Conservation (phyloP, 495 filamentous ascomycete genomes). For the Trichoderma asperelloides region DNA sequence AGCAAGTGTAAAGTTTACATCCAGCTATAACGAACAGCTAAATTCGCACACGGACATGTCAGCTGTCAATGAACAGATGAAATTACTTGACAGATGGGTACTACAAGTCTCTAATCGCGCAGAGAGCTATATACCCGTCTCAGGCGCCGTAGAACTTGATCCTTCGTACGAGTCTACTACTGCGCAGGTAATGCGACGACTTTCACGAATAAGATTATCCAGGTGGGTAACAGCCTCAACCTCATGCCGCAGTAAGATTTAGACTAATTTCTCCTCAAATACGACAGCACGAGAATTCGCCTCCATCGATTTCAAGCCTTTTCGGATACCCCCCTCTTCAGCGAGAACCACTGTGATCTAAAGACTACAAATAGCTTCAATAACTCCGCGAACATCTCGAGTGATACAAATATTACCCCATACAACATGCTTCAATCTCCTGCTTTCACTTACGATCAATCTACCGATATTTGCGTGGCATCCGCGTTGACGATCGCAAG, state of each 20-base stretch:
- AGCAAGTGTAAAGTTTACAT: neutral
- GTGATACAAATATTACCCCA: neutral
- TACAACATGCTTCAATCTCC: neutral
- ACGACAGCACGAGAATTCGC: neutral
- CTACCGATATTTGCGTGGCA: neutral
- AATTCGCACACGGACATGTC: neutral
- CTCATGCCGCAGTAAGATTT: neutral
- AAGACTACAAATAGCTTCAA: neutral
- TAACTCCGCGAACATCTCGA: neutral
- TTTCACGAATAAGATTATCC: neutral
- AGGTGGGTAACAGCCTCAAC: neutral
- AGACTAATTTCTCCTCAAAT: neutral
- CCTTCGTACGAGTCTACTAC: neutral
- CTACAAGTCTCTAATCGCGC: neutral
- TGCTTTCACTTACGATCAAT: neutral
- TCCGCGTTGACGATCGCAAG: neutral
- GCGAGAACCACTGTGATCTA: neutral
- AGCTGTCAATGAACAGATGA: neutral
- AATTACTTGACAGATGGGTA: neutral
- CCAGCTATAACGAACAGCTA: neutral
- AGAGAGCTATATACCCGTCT: neutral
- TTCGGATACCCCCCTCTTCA: neutral
- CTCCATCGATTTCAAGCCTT: neutral
- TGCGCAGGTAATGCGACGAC: neutral
- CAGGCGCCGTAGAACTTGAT: neutral